Percentiles rank a stretch among this genome's conserved stretches.
Evolutionary conservation across 1,284 basidiomycete species (phyloP).

Genomic region (Ganoderma boninense): DNA sequence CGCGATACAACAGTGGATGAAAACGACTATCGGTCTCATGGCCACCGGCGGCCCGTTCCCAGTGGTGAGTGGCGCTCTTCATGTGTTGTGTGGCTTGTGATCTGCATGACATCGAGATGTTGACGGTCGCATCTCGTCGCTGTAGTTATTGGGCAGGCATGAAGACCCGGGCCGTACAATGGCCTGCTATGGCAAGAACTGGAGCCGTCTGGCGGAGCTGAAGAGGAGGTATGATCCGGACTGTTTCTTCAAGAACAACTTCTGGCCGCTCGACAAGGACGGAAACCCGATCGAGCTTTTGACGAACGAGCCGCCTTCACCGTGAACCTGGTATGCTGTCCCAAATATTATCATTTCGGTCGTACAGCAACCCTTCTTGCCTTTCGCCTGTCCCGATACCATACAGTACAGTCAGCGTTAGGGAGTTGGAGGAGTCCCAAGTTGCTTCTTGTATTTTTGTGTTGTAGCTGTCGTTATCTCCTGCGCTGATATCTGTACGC

Average conservation of each 20-base stretch:
- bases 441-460: background rate
- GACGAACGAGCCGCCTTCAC: conserved; percentile 60
- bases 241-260: conserved; percentile 75
- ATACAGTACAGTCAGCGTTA: background rate
- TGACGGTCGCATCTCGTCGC: background rate
- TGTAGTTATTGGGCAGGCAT: conserved; percentile 80
- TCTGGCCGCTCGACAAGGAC: conserved; percentile 76
- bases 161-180: conserved; percentile 70
- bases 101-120: background rate
- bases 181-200: conserved; percentile 78
- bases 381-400: background rate
- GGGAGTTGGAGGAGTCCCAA: background rate
- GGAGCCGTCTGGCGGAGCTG: conserved; percentile 70
- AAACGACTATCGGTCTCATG: conserved; percentile 70
- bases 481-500: background rate
- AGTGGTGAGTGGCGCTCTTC: conserved; percentile 62
- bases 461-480: background rate
- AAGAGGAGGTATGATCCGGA: conserved; percentile 81
- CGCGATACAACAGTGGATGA: conserved; percentile 72
- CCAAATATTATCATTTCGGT: background rate
- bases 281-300: conserved; percentile 57
- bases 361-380: background rate
- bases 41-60: conserved; percentile 83
- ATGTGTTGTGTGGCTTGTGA: background rate
- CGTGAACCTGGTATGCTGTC: conserved; percentile 6